These are phyloP conservation scores for Melaleuca alternifolia DNA, from an alignment of 345 rosid genomes.

Conservation along the genomic window DNA sequence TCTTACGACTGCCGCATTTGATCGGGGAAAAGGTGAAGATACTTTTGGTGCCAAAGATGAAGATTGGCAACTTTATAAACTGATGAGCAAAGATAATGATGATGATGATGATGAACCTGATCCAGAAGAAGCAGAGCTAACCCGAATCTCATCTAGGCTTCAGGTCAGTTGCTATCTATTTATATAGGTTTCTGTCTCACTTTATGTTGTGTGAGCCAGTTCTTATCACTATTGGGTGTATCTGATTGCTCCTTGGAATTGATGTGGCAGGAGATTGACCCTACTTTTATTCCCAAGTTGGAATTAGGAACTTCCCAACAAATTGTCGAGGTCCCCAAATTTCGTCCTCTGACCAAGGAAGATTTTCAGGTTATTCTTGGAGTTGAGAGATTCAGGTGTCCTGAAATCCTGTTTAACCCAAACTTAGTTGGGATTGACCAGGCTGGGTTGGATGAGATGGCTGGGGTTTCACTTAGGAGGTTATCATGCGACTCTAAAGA, in stretches of 20 bases:
- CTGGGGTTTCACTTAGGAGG: slow-evolving; percentile 66
- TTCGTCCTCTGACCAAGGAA: slow-evolving; percentile 69
- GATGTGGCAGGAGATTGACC: slow-evolving; percentile 57
- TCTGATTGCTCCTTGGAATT: neutral
- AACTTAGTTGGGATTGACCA: slow-evolving; percentile 82
- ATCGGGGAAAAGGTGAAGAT: slow-evolving; percentile 95
- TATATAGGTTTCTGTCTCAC: neutral
- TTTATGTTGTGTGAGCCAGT: neutral
- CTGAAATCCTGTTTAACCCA: slow-evolving; percentile 74
- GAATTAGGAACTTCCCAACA: slow-evolving; percentile 45
- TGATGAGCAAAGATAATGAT: slow-evolving; percentile 83
- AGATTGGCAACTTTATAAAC: slow-evolving; percentile 96
- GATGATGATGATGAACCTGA: slow-evolving; percentile 69
- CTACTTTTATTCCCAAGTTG: slow-evolving; percentile 56
- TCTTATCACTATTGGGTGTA: neutral
- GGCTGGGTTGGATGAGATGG: slow-evolving; percentile 79
- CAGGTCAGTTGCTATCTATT: slow-evolving; percentile 25
- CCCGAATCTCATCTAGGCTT: slow-evolving; percentile 63
- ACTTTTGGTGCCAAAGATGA: slow-evolving; percentile 88
- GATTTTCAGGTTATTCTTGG: slow-evolving; percentile 77
- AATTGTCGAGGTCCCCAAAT: slow-evolving; percentile 40
- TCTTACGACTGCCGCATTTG: slow-evolving; percentile 91
- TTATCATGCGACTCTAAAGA: slow-evolving; percentile 30
- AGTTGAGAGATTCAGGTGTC: slow-evolving; percentile 81
- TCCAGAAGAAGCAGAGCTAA: slow-evolving; percentile 62